phyloP scores from a whole-genome alignment of 495 filamentous ascomycete genomes.

The Aspergillus heteromorphus region DNA sequence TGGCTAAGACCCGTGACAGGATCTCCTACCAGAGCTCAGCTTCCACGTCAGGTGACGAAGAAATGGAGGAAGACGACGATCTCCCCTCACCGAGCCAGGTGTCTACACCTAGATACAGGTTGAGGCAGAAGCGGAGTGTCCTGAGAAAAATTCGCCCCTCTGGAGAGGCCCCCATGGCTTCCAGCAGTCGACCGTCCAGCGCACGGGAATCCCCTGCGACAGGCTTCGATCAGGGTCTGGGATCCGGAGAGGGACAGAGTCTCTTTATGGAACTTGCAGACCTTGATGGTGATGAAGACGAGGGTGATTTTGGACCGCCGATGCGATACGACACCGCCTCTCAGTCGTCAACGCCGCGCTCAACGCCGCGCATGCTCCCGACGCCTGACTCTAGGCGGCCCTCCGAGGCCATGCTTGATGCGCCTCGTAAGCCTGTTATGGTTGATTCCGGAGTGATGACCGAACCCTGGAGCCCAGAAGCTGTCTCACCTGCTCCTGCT shows the following conservation, averaged over 20 bases:
- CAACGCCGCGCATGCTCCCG: constrained; percentile 45
- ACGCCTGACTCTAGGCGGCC: constrained; percentile 33
- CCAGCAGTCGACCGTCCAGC: constrained; percentile 43
- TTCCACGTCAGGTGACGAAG: constrained; percentile 80
- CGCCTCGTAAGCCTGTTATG: constrained; percentile 46
- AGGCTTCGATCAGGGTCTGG: constrained; percentile 40
- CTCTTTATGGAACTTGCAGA: constrained; percentile 86
- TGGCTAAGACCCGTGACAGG: constrained; percentile 50
- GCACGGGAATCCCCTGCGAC: constrained; percentile 47
- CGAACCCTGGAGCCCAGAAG: constrained; percentile 52
- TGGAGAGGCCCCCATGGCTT: constrained; percentile 58
- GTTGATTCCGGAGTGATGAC: constrained; percentile 87
- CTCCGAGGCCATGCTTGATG: constrained; percentile 28
- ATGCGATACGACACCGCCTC: constrained; percentile 35
- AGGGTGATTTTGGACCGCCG: constrained; percentile 40
- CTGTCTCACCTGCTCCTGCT: constrained; percentile 1
- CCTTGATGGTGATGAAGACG: constrained; percentile 60
- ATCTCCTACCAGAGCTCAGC: constrained; percentile 81
- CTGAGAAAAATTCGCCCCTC: constrained; percentile 58
- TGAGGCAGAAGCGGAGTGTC: constrained; percentile 60
- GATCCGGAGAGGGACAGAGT: constrained; percentile 62
- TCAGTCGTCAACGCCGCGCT: constrained; percentile 48
- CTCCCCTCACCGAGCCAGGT: constrained; percentile 58
- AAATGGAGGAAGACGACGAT: constrained; percentile 48
- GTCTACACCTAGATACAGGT: constrained; percentile 61